Base-by-base conservation (phyloP, 2,329 filamentous ascomycete species). In the Colletotrichum orbiculare region DNA sequence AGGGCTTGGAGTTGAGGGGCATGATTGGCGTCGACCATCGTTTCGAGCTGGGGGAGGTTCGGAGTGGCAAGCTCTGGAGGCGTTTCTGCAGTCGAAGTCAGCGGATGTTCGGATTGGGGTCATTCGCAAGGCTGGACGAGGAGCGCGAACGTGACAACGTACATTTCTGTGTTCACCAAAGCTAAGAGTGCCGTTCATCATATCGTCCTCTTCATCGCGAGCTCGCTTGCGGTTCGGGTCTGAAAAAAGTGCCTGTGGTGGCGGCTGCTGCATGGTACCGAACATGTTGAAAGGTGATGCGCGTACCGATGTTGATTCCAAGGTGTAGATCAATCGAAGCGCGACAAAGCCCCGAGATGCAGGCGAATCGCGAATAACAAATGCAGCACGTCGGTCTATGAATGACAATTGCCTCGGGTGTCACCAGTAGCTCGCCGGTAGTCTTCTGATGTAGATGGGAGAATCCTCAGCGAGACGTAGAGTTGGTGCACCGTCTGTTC, bases 111-210 rank as follows among this genome's bases (percentile, higher is more conserved):
- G 11, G 45, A 41, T 11, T 25, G 25, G 3, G 39, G 25, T 13
- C 13, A 15, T 41, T 2, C 4, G 13, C 25, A 12, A 9, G 17
- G 9, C 12, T 25, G 54, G 15, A 13, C 8, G 42, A 33, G 43
- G 8, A 2, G 42, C 11, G 7, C 8, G 35, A 11, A 7, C 38
- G 8, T 33, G 42, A 17, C 38, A 41, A 69, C 82, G 71, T 76
- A 85, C 83, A 69, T 79, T 83, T 71, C 83, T 78, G 70, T 85
- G 83, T 72, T 85, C 82, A 4, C 76, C 79, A 65, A 85, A 84
- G 69, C 82, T 82, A 58, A 72, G 77, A 49, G 67, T 73, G 47
- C 74, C 75, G 43, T 74, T 73, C 42, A 70, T 71, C n/a, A 78
- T 62, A 17, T 79, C 77, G n/a, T 79, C 76, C 35, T 83, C 82